These are phyloP conservation scores for Neoascochyta sp. DNA, from an alignment of 2,329 filamentous ascomycete species.

Conservation along the genomic window DNA sequence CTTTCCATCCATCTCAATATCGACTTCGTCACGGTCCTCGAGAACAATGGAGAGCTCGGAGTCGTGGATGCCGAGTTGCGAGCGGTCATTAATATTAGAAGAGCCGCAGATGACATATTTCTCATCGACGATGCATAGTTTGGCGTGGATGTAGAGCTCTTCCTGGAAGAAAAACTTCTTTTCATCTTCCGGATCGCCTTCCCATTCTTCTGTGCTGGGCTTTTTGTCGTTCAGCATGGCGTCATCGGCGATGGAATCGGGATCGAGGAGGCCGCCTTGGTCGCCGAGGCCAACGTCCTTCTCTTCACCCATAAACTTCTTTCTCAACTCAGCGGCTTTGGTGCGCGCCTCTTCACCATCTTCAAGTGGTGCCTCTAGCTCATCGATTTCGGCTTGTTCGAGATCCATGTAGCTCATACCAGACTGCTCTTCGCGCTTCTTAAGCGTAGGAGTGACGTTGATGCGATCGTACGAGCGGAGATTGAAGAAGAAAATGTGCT, in stretches of 20 bases:
- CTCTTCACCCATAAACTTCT: constrained; percentile 44
- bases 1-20: constrained; percentile 73
- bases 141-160: constrained; percentile 92
- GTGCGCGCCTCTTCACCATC: constrained; percentile 41
- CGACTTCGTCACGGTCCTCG: constrained; percentile 71
- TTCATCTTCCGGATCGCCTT: constrained; percentile 69
- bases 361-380: constrained; percentile 62
- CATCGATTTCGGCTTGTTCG: constrained; percentile 81
- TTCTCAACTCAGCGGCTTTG: constrained; percentile 45
- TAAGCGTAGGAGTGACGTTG: constrained; percentile 72
- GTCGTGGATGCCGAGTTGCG: constrained; percentile 84
- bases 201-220: constrained; percentile 70
- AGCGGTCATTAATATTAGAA: constrained; percentile 88
- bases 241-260: constrained; percentile 68
- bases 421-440: constrained; percentile 72
- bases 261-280: constrained; percentile 46
- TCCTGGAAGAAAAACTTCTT: constrained; percentile 90
- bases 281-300: constrained; percentile 40
- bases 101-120: constrained; percentile 79
- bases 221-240: constrained; percentile 70
- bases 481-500: constrained; percentile 94
- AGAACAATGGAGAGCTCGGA: constrained; percentile 88
- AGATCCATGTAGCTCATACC: constrained; percentile 83
- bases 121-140: constrained; percentile 86
- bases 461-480: constrained; percentile 88